Percentiles rank a stretch among this genome's conserved stretches.
phyloP scores from a whole-genome alignment of 208 protist species.

The Endotrypanum monterogeii region DNA sequence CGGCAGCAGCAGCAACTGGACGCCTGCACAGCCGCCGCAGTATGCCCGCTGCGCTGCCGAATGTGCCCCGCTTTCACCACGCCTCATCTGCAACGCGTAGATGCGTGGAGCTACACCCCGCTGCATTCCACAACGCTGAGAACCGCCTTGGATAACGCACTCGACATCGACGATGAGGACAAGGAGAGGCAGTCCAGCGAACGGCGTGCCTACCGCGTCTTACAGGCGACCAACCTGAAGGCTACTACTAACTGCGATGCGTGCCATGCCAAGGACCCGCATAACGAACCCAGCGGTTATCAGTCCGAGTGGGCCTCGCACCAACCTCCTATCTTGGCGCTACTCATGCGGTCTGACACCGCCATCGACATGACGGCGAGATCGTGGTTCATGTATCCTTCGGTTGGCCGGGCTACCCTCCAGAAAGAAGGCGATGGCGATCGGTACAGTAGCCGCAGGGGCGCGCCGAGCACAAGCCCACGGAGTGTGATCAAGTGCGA shows the following conservation, averaged over 20 bases:
- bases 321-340: constrained; percentile 18
- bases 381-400: constrained; percentile 17
- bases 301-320: background rate
- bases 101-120: constrained; percentile 56
- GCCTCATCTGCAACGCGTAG: constrained; percentile 55
- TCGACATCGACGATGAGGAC: background rate
- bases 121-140: constrained; percentile 19
- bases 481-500: background rate
- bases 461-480: background rate
- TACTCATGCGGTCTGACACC: constrained; percentile 53
- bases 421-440: constrained; percentile 10
- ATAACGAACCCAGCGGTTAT: background rate
- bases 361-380: constrained; percentile 32
- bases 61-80: constrained; percentile 66
- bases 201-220: background rate
- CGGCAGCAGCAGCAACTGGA: constrained; percentile 20
- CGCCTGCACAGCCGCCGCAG: constrained; percentile 32
- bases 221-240: background rate
- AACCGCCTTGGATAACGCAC: background rate
- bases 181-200: background rate
- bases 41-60: constrained; percentile 38
- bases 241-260: background rate
- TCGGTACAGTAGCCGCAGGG: background rate
- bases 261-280: background rate
- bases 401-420: background rate